Conservation (phyloP, 2,329 filamentous ascomycete genomes). For the Colletotrichum sp. region DNA sequence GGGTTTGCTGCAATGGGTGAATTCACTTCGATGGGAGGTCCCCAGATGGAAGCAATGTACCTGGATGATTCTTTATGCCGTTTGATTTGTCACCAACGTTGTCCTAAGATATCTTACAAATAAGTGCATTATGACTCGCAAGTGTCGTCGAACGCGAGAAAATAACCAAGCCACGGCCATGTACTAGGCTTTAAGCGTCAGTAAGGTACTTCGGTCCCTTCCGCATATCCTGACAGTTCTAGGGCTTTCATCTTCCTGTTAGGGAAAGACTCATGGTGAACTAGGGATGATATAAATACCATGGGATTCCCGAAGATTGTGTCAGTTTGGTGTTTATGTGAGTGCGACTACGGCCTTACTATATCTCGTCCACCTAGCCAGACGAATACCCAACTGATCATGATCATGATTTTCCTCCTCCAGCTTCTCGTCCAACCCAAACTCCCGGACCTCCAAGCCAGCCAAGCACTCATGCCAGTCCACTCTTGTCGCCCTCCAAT, state of each 20-base stretch:
- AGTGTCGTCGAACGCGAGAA: too few species aligned
- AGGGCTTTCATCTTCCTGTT: background rate
- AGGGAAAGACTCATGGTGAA: accelerated
- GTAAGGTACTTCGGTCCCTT: too few species aligned
- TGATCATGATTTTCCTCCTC: conserved; percentile 10
- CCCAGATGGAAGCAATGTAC: too few species aligned
- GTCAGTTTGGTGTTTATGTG: background rate
- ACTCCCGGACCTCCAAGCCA: conserved; percentile 8
- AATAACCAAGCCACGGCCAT: too few species aligned
- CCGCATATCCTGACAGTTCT: too few species aligned
- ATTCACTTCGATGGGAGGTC: too few species aligned
- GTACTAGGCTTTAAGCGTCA: too few species aligned
- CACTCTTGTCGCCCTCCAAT: conserved; percentile 11
- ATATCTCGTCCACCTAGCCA: conserved; percentile 13
- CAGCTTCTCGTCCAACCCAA: conserved; percentile 15
- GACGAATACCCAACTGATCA: conserved; percentile 5
- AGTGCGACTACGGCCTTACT: background rate
- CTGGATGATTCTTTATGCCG: too few species aligned
- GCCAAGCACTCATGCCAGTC: conserved; percentile 8
- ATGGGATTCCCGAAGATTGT: background rate
- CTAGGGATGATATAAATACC: accelerated
- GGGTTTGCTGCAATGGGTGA: too few species aligned
- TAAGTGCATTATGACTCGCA: too few species aligned
- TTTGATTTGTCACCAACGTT: too few species aligned
- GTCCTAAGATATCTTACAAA: too few species aligned